phyloP scores from a whole-genome alignment of 1,139 yeast genomes.

The Saccharomyces hybrid region DNA sequence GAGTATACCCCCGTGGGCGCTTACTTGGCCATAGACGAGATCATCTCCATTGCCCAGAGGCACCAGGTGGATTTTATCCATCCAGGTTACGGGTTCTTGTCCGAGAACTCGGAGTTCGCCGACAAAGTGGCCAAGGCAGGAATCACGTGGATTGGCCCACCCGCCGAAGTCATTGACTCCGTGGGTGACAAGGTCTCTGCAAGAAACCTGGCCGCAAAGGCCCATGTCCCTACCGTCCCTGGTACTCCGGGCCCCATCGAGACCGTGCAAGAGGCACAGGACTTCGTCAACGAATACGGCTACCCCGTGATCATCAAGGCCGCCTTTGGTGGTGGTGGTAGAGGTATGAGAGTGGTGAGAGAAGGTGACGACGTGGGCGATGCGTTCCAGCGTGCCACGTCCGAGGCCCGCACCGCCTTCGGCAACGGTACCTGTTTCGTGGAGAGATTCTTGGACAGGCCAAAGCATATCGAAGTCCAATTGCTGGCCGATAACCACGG shows the following conservation, averaged over 20 bases:
- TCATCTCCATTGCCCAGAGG: slow-evolving; percentile 75
- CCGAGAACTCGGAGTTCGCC: slow-evolving; percentile 95
- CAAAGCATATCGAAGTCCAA: slow-evolving; percentile 96
- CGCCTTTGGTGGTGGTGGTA: slow-evolving; percentile 98
- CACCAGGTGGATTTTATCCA: slow-evolving; percentile 93
- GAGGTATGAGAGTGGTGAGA: slow-evolving; percentile 98
- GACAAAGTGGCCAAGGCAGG: slow-evolving; percentile 83
- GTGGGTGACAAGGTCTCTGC: slow-evolving; percentile 97
- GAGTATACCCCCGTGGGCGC: slow-evolving; percentile 93
- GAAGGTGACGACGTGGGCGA: slow-evolving; percentile 89
- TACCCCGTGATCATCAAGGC: slow-evolving; percentile 96
- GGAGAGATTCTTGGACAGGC: slow-evolving; percentile 86
- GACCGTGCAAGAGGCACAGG: slow-evolving; percentile 62
- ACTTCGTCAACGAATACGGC: slow-evolving; percentile 77
- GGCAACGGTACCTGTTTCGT: slow-evolving; percentile 97
- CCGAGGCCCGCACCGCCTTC: slow-evolving; percentile 88
- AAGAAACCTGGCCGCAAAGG: slow-evolving; percentile 69
- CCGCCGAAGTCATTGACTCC: slow-evolving; percentile 75
- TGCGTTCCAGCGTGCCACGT: slow-evolving; percentile 86
- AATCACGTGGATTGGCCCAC: slow-evolving; percentile 92
- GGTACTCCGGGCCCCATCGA: slow-evolving; percentile 97
- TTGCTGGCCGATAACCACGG: slow-evolving; percentile 88
- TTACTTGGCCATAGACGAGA: slow-evolving; percentile 89
- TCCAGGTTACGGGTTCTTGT: slow-evolving; percentile 93
- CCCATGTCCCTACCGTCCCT: slow-evolving; percentile 87